A percentile compares a stretch with the other conserved stretches of the same genome.
Conservation (phyloP, 108 stramenopile genomes). For the Ochromonas danica region DNA sequence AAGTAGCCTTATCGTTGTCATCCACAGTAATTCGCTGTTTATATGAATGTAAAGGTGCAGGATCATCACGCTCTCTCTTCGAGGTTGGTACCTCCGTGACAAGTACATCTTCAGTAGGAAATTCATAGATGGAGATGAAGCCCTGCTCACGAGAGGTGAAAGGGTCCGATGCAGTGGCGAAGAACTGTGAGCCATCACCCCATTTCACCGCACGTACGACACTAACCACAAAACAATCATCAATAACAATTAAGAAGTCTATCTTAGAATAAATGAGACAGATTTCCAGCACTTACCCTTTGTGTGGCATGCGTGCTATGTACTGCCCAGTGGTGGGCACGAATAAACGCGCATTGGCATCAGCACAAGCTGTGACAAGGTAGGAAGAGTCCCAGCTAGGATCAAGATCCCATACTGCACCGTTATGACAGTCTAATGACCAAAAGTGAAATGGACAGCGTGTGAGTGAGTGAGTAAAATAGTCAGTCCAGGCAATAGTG, state of each 20-base stretch:
- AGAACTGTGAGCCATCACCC: slow-evolving; percentile 84
- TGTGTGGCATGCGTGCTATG: background rate
- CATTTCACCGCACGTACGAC: slow-evolving; percentile 53
- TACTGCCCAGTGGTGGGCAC: slow-evolving; percentile 20
- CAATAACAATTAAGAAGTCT: no score
- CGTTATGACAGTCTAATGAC: slow-evolving; percentile 44
- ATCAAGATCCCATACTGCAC: slow-evolving; percentile 95
- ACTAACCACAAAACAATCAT: slow-evolving; percentile 4
- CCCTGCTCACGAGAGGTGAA: slow-evolving; percentile 84
- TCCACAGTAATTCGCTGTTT: slow-evolving; percentile 58
- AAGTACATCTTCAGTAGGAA: slow-evolving; percentile 58
- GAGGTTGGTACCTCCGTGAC: slow-evolving; percentile 50
- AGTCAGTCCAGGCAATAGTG: no score
- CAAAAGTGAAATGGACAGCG: background rate
- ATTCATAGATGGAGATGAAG: slow-evolving; percentile 81
- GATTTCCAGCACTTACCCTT: slow-evolving; percentile 23
- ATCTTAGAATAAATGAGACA: background rate
- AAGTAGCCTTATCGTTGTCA: slow-evolving; percentile 50
- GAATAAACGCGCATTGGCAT: slow-evolving; percentile 65
- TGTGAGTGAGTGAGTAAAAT: background rate
- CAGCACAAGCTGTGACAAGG: slow-evolving; percentile 58
- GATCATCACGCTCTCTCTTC: slow-evolving; percentile 18
- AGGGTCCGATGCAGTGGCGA: slow-evolving; percentile 91
- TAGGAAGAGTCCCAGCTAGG: slow-evolving; percentile 58
- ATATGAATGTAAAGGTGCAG: slow-evolving; percentile 1